These are phyloP conservation scores for Porodaedalea pini DNA, from an alignment of 1,284 basidiomycete species.

Conservation along the genomic window DNA sequence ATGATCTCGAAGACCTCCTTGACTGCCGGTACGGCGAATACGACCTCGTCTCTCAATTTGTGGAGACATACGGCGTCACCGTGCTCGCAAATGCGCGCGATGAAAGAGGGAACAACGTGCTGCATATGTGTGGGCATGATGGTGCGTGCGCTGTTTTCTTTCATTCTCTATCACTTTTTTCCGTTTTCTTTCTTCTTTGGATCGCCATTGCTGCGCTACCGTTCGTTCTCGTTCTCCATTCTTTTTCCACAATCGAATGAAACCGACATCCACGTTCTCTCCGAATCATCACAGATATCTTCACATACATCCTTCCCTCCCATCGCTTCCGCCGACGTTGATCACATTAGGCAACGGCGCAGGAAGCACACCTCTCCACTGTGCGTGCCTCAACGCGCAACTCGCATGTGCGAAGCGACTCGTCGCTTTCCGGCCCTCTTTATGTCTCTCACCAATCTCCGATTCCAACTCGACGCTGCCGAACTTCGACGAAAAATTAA, in stretches of 20 bases:
- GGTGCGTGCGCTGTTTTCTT: conserved; percentile 45
- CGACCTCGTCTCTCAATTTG: conserved; percentile 68
- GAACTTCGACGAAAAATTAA: neutral
- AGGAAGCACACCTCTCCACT: conserved; percentile 80
- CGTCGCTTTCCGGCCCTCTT: conserved; percentile 39
- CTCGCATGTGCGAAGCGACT: conserved; percentile 64
- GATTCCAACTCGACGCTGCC: neutral
- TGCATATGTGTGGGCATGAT: conserved; percentile 85
- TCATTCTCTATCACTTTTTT: conserved; percentile 11
- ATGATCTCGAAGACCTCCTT: conserved; percentile 75
- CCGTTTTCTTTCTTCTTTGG: too few relatives aligned
- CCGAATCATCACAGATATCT: conserved; percentile 57
- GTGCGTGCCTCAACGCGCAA: conserved; percentile 83
- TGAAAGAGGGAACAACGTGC: conserved; percentile 70
- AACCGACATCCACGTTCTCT: conserved; percentile 26
- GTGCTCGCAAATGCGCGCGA: conserved; percentile 57
- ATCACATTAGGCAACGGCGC: conserved; percentile 62
- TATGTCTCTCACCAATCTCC: conserved; percentile 25
- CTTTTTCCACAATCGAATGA: too few relatives aligned
- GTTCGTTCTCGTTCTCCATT: conserved; percentile 30
- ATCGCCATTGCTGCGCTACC: conserved; percentile 26
- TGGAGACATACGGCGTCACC: conserved; percentile 54
- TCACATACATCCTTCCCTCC: conserved; percentile 67
- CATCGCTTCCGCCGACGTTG: conserved; percentile 47
- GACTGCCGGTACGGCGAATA: conserved; percentile 83